Percentiles rank a stretch among this genome's conserved stretches.
Conservation (phyloP, 2,329 filamentous ascomycete species). For the Talaromyces atroroseus region DNA sequence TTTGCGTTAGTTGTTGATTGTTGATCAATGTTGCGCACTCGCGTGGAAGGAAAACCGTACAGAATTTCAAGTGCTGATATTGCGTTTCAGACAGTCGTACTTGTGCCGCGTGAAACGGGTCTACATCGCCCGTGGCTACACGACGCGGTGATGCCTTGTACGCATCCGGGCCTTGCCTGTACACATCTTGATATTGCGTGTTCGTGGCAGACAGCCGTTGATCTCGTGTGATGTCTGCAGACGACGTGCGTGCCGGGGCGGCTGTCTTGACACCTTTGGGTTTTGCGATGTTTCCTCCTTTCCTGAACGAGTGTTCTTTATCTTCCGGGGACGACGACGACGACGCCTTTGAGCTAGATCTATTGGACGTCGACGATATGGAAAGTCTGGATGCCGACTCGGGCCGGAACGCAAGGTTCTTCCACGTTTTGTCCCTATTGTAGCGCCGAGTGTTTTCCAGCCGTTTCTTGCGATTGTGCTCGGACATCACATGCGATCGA, state of each 20-base stretch:
- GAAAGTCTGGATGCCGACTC: conserved; percentile 17
- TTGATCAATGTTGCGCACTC: not conserved
- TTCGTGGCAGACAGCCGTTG: not conserved
- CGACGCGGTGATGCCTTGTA: conserved; percentile 19
- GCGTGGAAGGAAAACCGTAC: conserved; percentile 20
- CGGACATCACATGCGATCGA: conserved; percentile 40
- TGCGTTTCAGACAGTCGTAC: conserved; percentile 33
- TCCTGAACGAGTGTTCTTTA: not conserved
- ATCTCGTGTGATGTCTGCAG: not conserved
- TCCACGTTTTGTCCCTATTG: conserved; percentile 33
- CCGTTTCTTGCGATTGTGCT: conserved; percentile 38
- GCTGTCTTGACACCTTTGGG: not conserved
- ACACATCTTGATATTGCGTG: not conserved
- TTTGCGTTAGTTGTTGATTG: not conserved
- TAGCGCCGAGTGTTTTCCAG: conserved; percentile 36
- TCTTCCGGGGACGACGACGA: conserved; percentile 12
- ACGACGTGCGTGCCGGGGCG: not conserved
- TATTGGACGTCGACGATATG: conserved; percentile 1
- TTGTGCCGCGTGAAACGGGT: conserved; percentile 33
- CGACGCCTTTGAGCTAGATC: conserved; percentile 8
- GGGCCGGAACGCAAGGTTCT: conserved; percentile 31
- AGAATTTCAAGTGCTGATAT: conserved; percentile 33
- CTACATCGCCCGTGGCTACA: conserved; percentile 28
- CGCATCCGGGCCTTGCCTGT: not conserved
- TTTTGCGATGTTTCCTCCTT: not conserved